Percentiles rank a stretch among this genome's conserved stretches.
These are phyloP conservation scores for Salix exigua DNA, from an alignment of 345 rosid species.

Conservation along the genomic window DNA sequence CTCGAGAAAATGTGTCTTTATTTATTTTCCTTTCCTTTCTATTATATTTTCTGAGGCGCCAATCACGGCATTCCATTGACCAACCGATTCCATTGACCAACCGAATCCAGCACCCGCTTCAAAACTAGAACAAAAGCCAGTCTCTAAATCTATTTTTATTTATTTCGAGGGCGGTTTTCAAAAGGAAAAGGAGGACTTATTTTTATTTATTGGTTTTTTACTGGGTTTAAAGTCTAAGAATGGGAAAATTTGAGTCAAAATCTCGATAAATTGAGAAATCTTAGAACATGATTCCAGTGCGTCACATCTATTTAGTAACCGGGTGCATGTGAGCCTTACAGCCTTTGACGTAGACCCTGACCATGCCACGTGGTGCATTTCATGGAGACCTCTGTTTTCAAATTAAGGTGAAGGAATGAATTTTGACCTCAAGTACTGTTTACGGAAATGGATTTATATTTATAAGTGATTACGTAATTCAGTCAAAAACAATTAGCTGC, in stretches of 20 bases:
- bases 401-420: background rate
- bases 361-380: background rate
- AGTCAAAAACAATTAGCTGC: background rate
- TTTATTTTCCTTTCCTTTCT: background rate
- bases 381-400: background rate
- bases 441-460: background rate
- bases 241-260: background rate
- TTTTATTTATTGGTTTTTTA: background rate
- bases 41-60: constrained; percentile 36
- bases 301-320: background rate
- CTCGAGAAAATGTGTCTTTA: background rate
- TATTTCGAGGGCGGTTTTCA: background rate
- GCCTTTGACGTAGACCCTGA: background rate
- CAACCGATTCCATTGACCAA: constrained; percentile 12
- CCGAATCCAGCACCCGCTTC: constrained; percentile 1
- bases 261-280: background rate
- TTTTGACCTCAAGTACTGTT: background rate
- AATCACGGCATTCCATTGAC: constrained; percentile 51
- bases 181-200: background rate
- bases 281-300: background rate
- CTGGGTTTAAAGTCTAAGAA: background rate
- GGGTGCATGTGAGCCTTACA: background rate
- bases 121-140: background rate
- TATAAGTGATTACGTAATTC: background rate
- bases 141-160: background rate